phyloP scores from a whole-genome alignment of 2,329 filamentous ascomycete genomes.

The Sporothrix variecibatus region DNA sequence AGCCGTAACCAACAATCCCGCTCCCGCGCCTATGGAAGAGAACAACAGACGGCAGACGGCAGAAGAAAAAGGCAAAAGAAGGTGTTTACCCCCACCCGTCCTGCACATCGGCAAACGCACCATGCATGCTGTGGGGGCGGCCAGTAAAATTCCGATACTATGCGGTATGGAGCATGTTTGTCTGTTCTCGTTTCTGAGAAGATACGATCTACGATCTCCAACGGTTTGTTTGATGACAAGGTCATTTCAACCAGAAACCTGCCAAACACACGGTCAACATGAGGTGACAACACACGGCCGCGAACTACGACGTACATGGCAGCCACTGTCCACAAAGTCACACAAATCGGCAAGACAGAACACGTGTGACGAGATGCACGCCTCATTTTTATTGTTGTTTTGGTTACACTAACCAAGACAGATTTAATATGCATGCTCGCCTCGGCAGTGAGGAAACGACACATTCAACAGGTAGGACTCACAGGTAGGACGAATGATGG shows the following conservation, averaged over 20 bases:
- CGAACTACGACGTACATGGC: not conserved
- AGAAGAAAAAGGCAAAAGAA: not conserved
- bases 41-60: not conserved
- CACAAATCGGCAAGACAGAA: not conserved
- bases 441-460: not conserved
- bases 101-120: not conserved
- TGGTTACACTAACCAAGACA: slow-evolving; percentile 4
- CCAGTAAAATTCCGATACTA: not conserved
- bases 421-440: not conserved
- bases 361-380: not conserved
- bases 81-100: not conserved
- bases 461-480: not conserved
- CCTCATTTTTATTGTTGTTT: not conserved
- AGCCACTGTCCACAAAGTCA: not conserved
- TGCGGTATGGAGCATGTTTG: not conserved
- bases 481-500: not conserved
- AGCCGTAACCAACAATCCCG: not conserved
- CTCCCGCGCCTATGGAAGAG: not conserved
- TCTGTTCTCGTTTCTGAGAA: not conserved
- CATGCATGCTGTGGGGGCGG: not conserved
- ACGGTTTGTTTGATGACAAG: not conserved
- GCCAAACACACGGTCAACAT: not conserved
- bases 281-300: not conserved
- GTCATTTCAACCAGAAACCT: not conserved
- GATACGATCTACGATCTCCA: not conserved